phyloP scores from a whole-genome alignment of 169 alveolate species.

The Plasmodium billcollinsi region DNA sequence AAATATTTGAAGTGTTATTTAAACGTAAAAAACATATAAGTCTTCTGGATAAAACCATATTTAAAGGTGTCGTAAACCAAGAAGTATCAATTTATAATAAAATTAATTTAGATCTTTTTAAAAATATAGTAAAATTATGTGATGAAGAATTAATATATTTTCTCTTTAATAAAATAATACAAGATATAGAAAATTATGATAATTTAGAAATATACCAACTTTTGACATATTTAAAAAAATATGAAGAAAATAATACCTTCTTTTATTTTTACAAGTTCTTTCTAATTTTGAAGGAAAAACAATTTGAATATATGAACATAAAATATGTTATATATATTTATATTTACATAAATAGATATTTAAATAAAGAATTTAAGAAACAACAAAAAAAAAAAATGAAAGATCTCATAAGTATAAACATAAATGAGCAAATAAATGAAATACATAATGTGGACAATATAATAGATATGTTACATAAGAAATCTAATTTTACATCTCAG shows the following conservation, averaged over 20 bases:
- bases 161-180: conserved; percentile 23
- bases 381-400: background rate
- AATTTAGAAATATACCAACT: conserved; percentile 16
- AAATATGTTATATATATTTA: conserved; percentile 34
- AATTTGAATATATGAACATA: conserved; percentile 36
- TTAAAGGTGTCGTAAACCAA: conserved; percentile 16
- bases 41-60: conserved; percentile 26
- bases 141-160: conserved; percentile 20
- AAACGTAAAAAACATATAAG: conserved; percentile 40
- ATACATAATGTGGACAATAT: background rate
- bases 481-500: no score
- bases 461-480: background rate
- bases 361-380: conserved; percentile 28
- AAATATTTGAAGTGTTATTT: conserved; percentile 27
- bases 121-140: conserved; percentile 12
- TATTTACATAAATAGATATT: conserved; percentile 31
- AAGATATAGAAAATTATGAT: conserved; percentile 30
- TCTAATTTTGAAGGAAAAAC: conserved; percentile 9
- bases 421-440: no score
- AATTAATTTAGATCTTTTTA: conserved; percentile 7
- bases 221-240: conserved; percentile 8
- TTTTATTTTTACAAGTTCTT: conserved; percentile 1
- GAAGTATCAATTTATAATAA: conserved; percentile 23
- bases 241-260: background rate
- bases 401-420: background rate